These are phyloP conservation scores for Neopestalotiopsis rosae DNA, from an alignment of 2,329 filamentous ascomycete species.

Conservation along the genomic window DNA sequence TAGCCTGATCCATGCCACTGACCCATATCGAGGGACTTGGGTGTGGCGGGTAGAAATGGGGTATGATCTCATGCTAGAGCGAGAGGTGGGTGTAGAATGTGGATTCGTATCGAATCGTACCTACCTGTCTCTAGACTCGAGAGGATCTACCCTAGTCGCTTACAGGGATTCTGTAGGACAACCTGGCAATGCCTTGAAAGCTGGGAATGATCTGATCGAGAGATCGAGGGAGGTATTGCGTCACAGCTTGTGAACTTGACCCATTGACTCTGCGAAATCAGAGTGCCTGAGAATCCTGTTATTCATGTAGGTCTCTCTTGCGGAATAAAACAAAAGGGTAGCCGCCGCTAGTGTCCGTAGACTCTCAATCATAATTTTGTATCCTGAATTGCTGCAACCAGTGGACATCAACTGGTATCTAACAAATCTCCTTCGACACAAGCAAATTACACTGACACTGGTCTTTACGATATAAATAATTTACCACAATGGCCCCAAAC, in stretches of 20 bases:
- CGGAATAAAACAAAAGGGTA: constrained; percentile 11
- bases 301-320: background rate
- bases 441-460: background rate
- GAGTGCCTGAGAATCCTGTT: background rate
- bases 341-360: constrained; percentile 2
- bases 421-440: background rate
- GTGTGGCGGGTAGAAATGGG: background rate
- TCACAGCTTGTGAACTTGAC: constrained; percentile 10
- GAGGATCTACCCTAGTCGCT: background rate
- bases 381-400: background rate
- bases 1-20: background rate
- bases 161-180: background rate
- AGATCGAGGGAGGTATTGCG: constrained; percentile 10
- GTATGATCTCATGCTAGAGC: constrained; percentile 16
- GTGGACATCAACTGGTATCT: background rate
- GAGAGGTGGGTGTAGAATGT: constrained; percentile 3
- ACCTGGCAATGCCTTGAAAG: constrained; percentile 1
- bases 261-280: background rate
- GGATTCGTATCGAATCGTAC: constrained; percentile 5
- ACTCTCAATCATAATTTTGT: background rate
- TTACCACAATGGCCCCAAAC: constrained; percentile 7
- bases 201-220: background rate
- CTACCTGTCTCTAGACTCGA: constrained; percentile 7
- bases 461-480: background rate
- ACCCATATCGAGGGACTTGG: background rate